These are phyloP conservation scores for Chrysochromulina tobinii DNA, from an alignment of 78 protist species.

Conservation along the genomic window DNA sequence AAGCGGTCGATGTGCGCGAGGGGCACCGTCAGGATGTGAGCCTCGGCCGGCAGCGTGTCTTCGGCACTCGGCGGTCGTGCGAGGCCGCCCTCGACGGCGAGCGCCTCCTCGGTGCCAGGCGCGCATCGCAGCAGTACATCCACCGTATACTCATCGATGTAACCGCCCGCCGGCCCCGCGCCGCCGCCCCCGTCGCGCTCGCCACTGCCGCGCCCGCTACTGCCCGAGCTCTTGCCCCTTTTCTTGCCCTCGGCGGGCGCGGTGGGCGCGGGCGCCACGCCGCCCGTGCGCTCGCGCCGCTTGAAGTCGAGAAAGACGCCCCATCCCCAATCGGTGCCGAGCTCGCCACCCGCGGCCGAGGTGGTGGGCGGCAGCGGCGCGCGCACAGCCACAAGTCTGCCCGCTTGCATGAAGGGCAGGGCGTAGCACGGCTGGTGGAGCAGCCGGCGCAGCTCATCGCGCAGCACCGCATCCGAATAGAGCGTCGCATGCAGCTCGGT, in stretches of 20 bases:
- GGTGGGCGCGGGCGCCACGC: no score
- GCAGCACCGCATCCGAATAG: constrained; percentile 7
- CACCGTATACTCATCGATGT: constrained; percentile 25
- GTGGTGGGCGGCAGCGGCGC: no score
- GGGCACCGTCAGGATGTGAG: neutral
- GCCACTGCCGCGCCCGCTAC: no score
- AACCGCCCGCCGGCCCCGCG: no score
- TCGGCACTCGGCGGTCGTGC: neutral
- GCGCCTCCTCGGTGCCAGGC: neutral
- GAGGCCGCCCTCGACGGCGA: constrained; percentile 3
- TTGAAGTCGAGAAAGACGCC: constrained; percentile 65
- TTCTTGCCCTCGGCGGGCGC: no score
- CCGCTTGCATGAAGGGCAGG: constrained; percentile 27
- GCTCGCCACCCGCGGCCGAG: no score
- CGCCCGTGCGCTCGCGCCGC: neutral
- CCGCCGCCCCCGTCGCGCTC: no score
- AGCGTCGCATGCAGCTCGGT: neutral
- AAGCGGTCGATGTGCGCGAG: neutral
- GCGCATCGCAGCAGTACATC: constrained; percentile 35
- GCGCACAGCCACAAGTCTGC: neutral
- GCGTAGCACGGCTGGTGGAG: constrained; percentile 54
- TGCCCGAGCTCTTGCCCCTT: no score
- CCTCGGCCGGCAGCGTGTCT: neutral
- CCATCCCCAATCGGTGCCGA: constrained; percentile 77
- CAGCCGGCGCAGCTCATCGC: constrained; percentile 53